phyloP scores from a whole-genome alignment of 768 basidiomycete genomes.

The Termitomyces sp. region DNA sequence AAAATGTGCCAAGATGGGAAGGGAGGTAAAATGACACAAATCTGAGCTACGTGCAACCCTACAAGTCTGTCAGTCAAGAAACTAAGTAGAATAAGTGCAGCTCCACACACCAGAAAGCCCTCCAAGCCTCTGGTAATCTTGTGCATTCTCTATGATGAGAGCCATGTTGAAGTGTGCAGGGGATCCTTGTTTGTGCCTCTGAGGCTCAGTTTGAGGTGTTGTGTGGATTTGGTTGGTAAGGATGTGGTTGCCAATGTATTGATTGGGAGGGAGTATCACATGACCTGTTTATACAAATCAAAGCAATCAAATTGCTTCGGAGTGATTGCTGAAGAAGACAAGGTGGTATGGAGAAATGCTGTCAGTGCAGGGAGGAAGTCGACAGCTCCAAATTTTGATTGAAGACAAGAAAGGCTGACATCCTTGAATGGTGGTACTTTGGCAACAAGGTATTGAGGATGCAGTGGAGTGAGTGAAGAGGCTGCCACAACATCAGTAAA shows the following conservation, averaged over 20 bases:
- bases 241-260: background rate
- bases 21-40: conserved; percentile 3
- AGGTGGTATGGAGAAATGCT: background rate
- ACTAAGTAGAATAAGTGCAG: background rate
- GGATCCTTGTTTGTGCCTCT: background rate
- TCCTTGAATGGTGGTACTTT: background rate
- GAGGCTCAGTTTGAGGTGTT: background rate
- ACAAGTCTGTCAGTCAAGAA: conserved; percentile 5
- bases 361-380: conserved; percentile 1
- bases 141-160: background rate
- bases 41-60: conserved; percentile 5
- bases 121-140: background rate
- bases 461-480: background rate
- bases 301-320: background rate
- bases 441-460: background rate
- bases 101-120: background rate
- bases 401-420: background rate
- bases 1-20: background rate
- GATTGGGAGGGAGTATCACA: background rate
- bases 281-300: background rate
- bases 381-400: background rate
- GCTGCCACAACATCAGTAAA: background rate
- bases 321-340: background rate
- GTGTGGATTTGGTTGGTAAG: background rate
- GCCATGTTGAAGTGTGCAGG: background rate